Base-by-base conservation (phyloP, 2,329 filamentous ascomycete genomes). In the Sclerotinia borealis region DNA sequence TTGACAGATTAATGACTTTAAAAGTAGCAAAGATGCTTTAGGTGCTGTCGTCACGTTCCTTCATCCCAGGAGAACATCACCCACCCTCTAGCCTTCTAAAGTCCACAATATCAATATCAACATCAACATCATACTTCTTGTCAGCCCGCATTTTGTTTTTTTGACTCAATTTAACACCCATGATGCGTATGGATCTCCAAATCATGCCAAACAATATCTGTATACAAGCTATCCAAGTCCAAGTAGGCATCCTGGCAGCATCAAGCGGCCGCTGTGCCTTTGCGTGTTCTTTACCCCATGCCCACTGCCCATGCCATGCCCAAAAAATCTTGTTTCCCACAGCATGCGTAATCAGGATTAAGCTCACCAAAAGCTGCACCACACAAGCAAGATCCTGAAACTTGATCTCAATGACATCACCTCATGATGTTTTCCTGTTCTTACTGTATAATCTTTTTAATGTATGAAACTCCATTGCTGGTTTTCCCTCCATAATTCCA, bases 401-500 rank as follows among this genome's bases (percentile, higher is more conserved):
- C 50, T 62, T 39, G 50, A 37, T 50, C 50, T 56, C 49, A 37
- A 62, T 62, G 59, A 62, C 59, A 62, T 62, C 59, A 62, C 59
- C 56, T 37, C 36, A 10, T 31, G 19, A 37, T 47, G n/a, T 47
- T 55, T 62, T 62, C 59, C 34, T 62, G 59, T 43, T 62, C 50
- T 34, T 59, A 11, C 43, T 17, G 17, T 9, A 39, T 9, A 39
- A 47, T 47, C 7, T 37, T 56, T 43, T 34, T 37, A 47, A 62
- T 56, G 29, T 62, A 27, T 56, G 13, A 47, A 45, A 37, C 25
- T 27, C 17, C 27, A 15, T 52, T 51, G 25, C 22, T 50, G 31
- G 25, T 22, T 60, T 60, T 41, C n/a, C 2, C 22, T 59, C 15
- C 56, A n/a, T 22, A 37, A 36, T 49, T 41, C 45, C 36, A 39